Evolutionary conservation across 352 stramenopile species (phyloP), one percentile per base, ranked within the genome.

Genomic region (Blastocystis sp.): DNA sequence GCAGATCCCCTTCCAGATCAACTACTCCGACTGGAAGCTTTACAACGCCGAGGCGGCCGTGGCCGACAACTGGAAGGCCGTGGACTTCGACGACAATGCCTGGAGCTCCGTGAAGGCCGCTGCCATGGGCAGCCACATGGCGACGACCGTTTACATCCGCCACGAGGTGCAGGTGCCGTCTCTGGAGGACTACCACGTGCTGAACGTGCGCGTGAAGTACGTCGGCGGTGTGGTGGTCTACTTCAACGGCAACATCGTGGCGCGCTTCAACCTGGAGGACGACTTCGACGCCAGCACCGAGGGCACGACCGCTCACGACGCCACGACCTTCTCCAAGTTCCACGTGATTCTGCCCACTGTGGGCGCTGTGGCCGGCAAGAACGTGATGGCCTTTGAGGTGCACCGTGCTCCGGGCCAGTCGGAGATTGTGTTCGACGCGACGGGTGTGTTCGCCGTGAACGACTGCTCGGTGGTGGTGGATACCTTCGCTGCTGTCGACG

Each of bases 361-460:
- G 1, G 61, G 61, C n/a, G 52, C 57, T 40, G 34, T 61, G 43
- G 54, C 48, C 1, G 78, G 63, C 6, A 57, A 43, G 28, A 88
- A 88, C 34, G 78, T 88, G 34, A n/a, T 88, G 1, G 60, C 59
- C 42, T 79, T 88, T 28, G 78, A 88, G 52, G 57, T 88, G n/a
- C 78, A 88, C 45, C 74, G 74, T 38, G 24, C 57, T 34, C 9
- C 34, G 48, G 48, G 48, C 14, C 48, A 57, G 48, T 17, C 6
- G 6, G 48, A 57, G 48, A 7, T 77, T 1, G 42, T 48, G 11
- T 77, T 77, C 42, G 34, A 77, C 54, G 52, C 71, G 10, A 81
- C 71, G 3, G 71, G 71, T 34, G 71, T 81, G 42, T 81, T 81
- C 63, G 71, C 45, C 14, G 71, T 81, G 24, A 61, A 65, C 40